Evolutionary conservation across 768 basidiomycete genomes (phyloP).

Genomic region (Russula sp.): DNA sequence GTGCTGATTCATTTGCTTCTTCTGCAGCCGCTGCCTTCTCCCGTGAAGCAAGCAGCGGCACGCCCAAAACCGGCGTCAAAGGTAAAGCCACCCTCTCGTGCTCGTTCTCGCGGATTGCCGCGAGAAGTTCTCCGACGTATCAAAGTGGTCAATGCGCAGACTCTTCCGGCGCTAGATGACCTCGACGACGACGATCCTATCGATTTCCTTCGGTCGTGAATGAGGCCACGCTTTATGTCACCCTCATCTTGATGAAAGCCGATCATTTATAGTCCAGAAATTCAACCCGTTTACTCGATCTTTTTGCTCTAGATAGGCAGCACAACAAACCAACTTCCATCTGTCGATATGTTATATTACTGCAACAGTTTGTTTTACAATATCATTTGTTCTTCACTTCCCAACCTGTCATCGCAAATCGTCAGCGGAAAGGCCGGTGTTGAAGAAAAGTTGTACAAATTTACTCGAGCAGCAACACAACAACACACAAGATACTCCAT

Average conservation of each 20-base stretch:
- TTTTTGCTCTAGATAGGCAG: too few species aligned
- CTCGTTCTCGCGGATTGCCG: conserved; percentile 4
- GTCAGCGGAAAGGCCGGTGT: background rate
- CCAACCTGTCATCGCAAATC: background rate
- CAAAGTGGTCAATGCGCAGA: conserved; percentile 1
- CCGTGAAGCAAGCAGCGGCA: background rate
- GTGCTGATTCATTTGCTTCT: background rate
- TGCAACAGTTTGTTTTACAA: background rate
- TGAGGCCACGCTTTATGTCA: too few species aligned
- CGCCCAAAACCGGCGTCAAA: background rate
- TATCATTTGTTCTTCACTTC: background rate
- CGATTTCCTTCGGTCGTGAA: conserved; percentile 12
- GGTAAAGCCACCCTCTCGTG: background rate
- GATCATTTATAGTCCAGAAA: too few species aligned
- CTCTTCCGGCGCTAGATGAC: background rate
- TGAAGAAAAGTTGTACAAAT: conserved; percentile 3
- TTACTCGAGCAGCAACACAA: background rate
- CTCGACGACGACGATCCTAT: conserved; percentile 17
- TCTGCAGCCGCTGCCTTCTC: background rate
- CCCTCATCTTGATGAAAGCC: too few species aligned
- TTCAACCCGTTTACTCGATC: too few species aligned
- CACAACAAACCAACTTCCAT: background rate
- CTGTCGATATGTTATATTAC: background rate
- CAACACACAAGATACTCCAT: background rate
- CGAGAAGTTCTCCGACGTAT: conserved; percentile 7